These are phyloP conservation scores for Coniochaeta sp. DNA, from an alignment of 2,329 filamentous ascomycete species.

Conservation along the genomic window DNA sequence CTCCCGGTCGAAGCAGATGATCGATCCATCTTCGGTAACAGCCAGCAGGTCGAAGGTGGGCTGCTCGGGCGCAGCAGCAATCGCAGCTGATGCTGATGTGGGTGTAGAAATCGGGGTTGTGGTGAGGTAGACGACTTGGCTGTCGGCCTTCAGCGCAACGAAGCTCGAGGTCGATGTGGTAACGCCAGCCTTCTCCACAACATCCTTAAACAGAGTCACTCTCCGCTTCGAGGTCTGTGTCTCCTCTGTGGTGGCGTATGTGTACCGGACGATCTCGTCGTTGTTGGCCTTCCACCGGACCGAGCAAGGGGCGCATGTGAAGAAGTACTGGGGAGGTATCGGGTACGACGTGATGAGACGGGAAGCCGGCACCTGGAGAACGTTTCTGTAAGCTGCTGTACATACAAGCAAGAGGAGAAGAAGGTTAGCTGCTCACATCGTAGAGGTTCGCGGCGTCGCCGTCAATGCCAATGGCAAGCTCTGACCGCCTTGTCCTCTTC, in stretches of 20 bases:
- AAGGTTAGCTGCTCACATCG: constrained; percentile 46
- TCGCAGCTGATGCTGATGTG: not conserved
- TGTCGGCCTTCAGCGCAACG: constrained; percentile 31
- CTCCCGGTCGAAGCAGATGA: constrained; percentile 55
- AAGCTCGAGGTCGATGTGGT: constrained; percentile 43
- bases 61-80: constrained; percentile 11
- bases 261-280: constrained; percentile 48
- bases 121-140: constrained; percentile 36
- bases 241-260: constrained; percentile 51
- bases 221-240: constrained; percentile 32
- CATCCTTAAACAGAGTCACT: constrained; percentile 54
- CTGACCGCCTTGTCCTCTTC: constrained; percentile 53
- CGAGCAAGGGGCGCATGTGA: constrained; percentile 56
- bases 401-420: constrained; percentile 4
- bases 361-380: constrained; percentile 49
- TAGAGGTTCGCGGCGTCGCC: constrained; percentile 61
- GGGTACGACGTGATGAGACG: constrained; percentile 60
- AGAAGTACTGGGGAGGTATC: constrained; percentile 56
- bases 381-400: constrained; percentile 7
- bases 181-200: constrained; percentile 41
- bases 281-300: constrained; percentile 42
- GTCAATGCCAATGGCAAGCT: constrained; percentile 55
- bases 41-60: constrained; percentile 40
- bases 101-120: constrained; percentile 17
- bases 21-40: constrained; percentile 53